Evolutionary conservation across 345 rosid genomes (phyloP), one percentile per base, ranked within the genome.

Genomic region (Salix dunnii): DNA sequence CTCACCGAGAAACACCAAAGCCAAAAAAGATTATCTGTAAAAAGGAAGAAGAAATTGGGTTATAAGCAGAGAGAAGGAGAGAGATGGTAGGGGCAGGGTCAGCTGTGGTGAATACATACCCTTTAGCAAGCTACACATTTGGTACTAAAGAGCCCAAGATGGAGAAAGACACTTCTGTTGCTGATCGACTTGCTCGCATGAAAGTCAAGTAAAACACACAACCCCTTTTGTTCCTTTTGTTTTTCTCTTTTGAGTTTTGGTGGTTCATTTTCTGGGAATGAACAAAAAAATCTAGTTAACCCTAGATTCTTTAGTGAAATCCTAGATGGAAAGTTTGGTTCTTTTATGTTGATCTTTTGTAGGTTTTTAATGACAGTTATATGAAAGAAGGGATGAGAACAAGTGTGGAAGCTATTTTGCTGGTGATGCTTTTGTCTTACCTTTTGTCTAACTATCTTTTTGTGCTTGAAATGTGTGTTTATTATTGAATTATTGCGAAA

Each of bases 301-400:
- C 55, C 66, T 68, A 68, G 49, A 20, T 70, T 70, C 49, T 65
- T n/a, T 48, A 28, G 43, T n/a, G 23, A 55, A 49, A 12, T 27
- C 14, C 23, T 20, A 12, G 49, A n/a, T 58, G 63, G 63, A 58
- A 58, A 73, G 16, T 71, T 6, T 78, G 74, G 71, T 74, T 71
- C 27, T 72, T 78, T 33, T 42, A 11, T 42, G 46, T 42, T 42
- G 46, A 42, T 42, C 13, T 42, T 42, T 11, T 42, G 46, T 2
- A 30, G 78, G 68, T 58, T 75, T 1, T 63, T 70, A 66, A 36
- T 78, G 81, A 76, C 88, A 95, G 99, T 78, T 96, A 95, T 73
- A 90, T 88, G 96, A 92, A 96, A 76, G 99, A 96, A 71, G 99
- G 99, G 49, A 92, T 96, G 99, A 89, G 98, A 85, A 90, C 97